Evolutionary conservation across 495 filamentous ascomycete species (phyloP).

Genomic region (Penicillium cosmopolitanum): DNA sequence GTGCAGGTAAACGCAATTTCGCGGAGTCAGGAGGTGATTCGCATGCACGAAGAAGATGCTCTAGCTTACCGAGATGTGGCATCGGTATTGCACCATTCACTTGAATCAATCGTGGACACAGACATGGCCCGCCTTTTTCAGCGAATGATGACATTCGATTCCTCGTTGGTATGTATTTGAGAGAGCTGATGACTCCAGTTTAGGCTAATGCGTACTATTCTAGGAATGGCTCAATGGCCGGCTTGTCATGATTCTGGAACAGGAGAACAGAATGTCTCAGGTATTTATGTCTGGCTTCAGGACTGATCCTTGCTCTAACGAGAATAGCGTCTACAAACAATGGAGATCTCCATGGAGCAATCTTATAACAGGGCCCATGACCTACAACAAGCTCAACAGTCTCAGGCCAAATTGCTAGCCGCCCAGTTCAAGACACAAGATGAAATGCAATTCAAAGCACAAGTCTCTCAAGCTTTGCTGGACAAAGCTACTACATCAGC

Average conservation of each 20-base stretch:
- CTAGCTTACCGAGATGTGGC: constrained; percentile 37
- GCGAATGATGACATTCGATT: constrained; percentile 35
- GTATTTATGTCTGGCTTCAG: constrained; percentile 18
- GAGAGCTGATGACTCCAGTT: neutral
- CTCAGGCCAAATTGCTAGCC: constrained; percentile 40
- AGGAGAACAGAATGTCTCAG: constrained; percentile 37
- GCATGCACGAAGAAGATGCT: constrained; percentile 29
- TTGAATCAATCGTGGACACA: constrained; percentile 33
- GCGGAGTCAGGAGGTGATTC: constrained; percentile 28
- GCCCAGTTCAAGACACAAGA: constrained; percentile 40
- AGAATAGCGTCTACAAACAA: constrained; percentile 39
- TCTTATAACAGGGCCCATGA: constrained; percentile 40
- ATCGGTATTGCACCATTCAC: constrained; percentile 26
- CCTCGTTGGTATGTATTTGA: constrained; percentile 32
- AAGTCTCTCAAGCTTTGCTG: constrained; percentile 43
- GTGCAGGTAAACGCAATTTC: constrained; percentile 40
- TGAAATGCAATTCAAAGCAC: constrained; percentile 35
- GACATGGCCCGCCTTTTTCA: constrained; percentile 31
- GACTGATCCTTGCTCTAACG: constrained; percentile 17
- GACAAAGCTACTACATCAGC: constrained; percentile 41
- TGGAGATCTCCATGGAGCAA: constrained; percentile 40
- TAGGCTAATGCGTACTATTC: constrained; percentile 2
- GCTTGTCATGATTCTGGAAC: constrained; percentile 34
- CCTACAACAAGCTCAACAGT: constrained; percentile 41
- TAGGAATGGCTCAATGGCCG: constrained; percentile 37